Evolutionary conservation across 345 rosid genomes (phyloP).

Genomic region (Tarenaya hassleriana): DNA sequence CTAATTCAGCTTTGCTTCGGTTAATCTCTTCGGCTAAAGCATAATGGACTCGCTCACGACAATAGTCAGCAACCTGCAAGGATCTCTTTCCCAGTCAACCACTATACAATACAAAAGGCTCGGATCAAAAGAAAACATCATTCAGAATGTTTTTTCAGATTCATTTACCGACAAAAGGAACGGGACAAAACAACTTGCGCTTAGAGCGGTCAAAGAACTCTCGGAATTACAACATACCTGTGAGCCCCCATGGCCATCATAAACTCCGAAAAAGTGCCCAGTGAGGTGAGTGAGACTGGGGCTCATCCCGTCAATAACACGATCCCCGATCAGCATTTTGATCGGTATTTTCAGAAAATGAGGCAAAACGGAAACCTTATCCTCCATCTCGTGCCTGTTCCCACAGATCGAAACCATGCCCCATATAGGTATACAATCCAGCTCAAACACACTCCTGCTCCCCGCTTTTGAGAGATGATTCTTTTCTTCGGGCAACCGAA

Average conservation of each 20-base stretch:
- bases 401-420: conserved; percentile 74
- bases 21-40: conserved; percentile 74
- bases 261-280: conserved; percentile 85
- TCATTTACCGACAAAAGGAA: neutral
- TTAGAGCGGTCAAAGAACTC: conserved; percentile 3
- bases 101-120: conserved; percentile 26
- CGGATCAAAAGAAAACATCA: conserved; percentile 16
- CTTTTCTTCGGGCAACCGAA: conserved; percentile 54
- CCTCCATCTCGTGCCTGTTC: conserved; percentile 91
- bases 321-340: conserved; percentile 64
- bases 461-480: conserved; percentile 40
- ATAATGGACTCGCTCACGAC: conserved; percentile 62
- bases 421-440: conserved; percentile 84
- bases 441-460: conserved; percentile 70
- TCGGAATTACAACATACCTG: conserved; percentile 46
- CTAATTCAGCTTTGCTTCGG: conserved; percentile 31
- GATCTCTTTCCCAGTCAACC: conserved; percentile 32
- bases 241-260: conserved; percentile 95
- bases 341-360: conserved; percentile 64
- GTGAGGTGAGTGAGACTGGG: conserved; percentile 57
- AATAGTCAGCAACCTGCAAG: conserved; percentile 89
- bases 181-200: conserved; percentile 8
- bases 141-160: conserved; percentile 5
- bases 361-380: conserved; percentile 58
- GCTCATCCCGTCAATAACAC: conserved; percentile 48